These are phyloP conservation scores for Aspergillus heteromorphus DNA, from an alignment of 495 filamentous ascomycete species.

Conservation along the genomic window DNA sequence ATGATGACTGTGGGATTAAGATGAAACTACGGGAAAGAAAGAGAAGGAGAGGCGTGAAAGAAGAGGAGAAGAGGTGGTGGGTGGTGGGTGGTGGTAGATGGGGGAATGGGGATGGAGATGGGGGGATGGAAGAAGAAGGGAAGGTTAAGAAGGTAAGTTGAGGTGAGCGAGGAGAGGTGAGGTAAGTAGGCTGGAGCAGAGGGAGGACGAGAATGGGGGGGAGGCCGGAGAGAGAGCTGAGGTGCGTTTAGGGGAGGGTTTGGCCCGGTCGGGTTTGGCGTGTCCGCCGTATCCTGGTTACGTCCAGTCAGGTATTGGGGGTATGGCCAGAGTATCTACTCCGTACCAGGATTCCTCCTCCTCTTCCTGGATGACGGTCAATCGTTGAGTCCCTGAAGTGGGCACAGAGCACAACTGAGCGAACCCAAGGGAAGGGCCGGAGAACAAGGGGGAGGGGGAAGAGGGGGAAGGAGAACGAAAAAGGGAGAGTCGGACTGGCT, in stretches of 20 bases:
- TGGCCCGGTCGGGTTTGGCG: neutral
- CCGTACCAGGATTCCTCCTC: no score
- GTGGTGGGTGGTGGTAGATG: constrained; percentile 8
- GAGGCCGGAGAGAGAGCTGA: neutral
- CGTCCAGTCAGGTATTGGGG: neutral
- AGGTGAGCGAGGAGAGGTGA: neutral
- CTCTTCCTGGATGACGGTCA: no score
- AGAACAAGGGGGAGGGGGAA: neutral
- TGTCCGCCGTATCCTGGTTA: neutral
- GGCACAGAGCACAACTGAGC: no score
- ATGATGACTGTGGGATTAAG: constrained; percentile 51
- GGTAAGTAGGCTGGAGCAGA: neutral
- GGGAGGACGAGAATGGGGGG: neutral
- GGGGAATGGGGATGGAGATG: constrained; percentile 21
- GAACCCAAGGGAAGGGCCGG: neutral
- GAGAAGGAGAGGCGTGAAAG: constrained; percentile 16
- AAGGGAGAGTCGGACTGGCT: neutral
- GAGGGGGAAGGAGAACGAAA: neutral
- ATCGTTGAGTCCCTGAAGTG: neutral
- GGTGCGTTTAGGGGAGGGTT: neutral
- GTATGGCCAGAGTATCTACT: no score
- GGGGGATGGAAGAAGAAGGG: constrained; percentile 16
- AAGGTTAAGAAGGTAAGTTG: constrained; percentile 10
- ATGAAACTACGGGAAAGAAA: constrained; percentile 34
- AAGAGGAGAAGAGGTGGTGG: neutral